Conservation (phyloP, 2,329 filamentous ascomycete species). For the Chrysoporthe puriensis region DNA sequence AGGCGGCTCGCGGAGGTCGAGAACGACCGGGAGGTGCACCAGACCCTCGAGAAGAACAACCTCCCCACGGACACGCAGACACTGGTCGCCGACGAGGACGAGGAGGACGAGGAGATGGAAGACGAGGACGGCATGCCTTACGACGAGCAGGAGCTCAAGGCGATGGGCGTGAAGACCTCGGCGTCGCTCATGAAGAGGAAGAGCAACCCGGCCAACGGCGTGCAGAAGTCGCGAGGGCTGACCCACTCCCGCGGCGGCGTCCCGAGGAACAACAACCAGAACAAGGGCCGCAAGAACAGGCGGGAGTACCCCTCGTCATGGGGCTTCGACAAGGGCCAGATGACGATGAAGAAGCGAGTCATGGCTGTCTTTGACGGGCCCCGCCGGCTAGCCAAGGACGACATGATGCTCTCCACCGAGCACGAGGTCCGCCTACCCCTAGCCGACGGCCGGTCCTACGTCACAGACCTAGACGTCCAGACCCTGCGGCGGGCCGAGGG, state of each 20-base stretch:
- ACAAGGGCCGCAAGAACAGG: constrained; percentile 81
- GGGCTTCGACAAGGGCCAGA: constrained; percentile 89
- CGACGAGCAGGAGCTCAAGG: constrained; percentile 60
- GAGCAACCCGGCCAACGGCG: constrained; percentile 58
- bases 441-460: constrained; percentile 74
- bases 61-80: constrained; percentile 49
- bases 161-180: constrained; percentile 43
- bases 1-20: constrained; percentile 68
- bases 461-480: constrained; percentile 91
- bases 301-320: constrained; percentile 93
- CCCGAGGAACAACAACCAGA: constrained; percentile 44
- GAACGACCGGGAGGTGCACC: constrained; percentile 63
- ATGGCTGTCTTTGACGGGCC: constrained; percentile 89
- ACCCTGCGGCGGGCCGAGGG: constrained; percentile 87
- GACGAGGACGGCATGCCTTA: constrained; percentile 59
- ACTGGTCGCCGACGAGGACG: constrained; percentile 43
- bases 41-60: constrained; percentile 67
- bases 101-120: constrained; percentile 50
- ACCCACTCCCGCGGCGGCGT: constrained; percentile 79
- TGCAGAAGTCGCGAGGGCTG: constrained; percentile 71
- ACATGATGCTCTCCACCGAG: constrained; percentile 97
- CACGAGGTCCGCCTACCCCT: constrained; percentile 90
- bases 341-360: constrained; percentile 98
- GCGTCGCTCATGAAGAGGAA: constrained; percentile 61
- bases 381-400: constrained; percentile 91